These are phyloP conservation scores for Solanum hybrid DNA, from an alignment of 305 asterid species.

Conservation along the genomic window DNA sequence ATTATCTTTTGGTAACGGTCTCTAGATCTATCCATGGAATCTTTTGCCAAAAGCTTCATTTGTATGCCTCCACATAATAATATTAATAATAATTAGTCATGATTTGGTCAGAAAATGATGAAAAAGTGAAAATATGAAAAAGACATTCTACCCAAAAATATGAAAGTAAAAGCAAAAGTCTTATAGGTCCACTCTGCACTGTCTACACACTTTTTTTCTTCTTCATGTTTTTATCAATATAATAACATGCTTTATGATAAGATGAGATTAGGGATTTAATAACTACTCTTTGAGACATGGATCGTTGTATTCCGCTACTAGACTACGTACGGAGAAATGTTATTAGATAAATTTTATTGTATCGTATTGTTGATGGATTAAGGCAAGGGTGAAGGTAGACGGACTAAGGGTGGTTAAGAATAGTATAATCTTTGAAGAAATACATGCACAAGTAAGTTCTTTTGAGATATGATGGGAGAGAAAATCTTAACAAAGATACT, in stretches of 20 bases:
- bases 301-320: neutral
- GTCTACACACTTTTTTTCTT: conserved; percentile 2
- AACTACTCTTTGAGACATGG: neutral
- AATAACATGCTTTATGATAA: neutral
- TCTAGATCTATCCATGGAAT: neutral
- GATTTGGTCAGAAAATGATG: neutral
- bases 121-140: conserved; percentile 16
- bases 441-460: neutral
- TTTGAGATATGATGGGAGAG: neutral
- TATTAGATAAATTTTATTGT: neutral
- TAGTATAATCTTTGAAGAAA: neutral
- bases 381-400: neutral
- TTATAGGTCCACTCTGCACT: conserved; percentile 42
- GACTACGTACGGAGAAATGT: neutral
- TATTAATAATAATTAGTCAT: neutral
- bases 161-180: neutral
- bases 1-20: neutral
- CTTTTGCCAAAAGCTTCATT: neutral
- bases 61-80: neutral
- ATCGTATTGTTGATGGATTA: neutral
- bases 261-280: neutral
- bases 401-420: neutral
- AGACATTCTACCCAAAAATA: conserved; percentile 18
- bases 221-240: neutral
- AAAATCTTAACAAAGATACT: neutral